Percentiles rank a stretch among this genome's conserved stretches.
These are phyloP conservation scores for Andrographis paniculata DNA, from an alignment of 305 asterid genomes.

Conservation along the genomic window DNA sequence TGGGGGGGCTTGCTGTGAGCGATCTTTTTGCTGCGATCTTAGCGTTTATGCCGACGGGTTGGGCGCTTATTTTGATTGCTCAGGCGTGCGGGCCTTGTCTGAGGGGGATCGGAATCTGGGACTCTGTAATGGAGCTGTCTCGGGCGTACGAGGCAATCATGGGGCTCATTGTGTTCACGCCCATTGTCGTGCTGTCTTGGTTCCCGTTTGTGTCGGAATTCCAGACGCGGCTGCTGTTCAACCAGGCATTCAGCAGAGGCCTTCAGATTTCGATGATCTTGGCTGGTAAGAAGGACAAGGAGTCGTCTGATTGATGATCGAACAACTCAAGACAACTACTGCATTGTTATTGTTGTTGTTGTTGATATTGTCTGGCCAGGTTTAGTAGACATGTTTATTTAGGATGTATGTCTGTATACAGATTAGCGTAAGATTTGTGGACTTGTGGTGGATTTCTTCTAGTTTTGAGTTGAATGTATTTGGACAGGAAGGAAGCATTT, in stretches of 20 bases:
- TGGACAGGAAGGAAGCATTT: too few species aligned
- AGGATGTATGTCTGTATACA: too few species aligned
- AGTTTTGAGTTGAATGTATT: too few species aligned
- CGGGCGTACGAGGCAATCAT: slow-evolving; percentile 83
- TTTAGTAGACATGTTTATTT: too few species aligned
- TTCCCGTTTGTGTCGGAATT: slow-evolving; percentile 93
- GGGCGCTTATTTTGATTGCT: slow-evolving; percentile 85
- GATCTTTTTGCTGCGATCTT: slow-evolving; percentile 83
- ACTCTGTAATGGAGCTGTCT: slow-evolving; percentile 86
- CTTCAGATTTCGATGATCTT: slow-evolving; percentile 99
- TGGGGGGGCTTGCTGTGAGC: slow-evolving; percentile 53
- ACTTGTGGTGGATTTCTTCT: too few species aligned
- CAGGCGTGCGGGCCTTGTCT: slow-evolving; percentile 75
- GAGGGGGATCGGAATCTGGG: slow-evolving; percentile 73
- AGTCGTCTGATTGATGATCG: background rate
- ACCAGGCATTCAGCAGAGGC: slow-evolving; percentile 96
- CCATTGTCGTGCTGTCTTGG: slow-evolving; percentile 84
- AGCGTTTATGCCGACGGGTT: slow-evolving; percentile 97
- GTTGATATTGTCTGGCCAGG: too few species aligned
- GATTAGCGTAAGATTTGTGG: too few species aligned
- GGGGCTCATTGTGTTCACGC: slow-evolving; percentile 81
- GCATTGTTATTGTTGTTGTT: too few species aligned
- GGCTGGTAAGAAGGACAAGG: slow-evolving; percentile 69
- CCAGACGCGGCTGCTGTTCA: slow-evolving; percentile 85
- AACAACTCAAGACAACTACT: too few species aligned